Evolutionary conservation across 2,329 filamentous ascomycete genomes (phyloP).

Genomic region (Fusarium sp.): DNA sequence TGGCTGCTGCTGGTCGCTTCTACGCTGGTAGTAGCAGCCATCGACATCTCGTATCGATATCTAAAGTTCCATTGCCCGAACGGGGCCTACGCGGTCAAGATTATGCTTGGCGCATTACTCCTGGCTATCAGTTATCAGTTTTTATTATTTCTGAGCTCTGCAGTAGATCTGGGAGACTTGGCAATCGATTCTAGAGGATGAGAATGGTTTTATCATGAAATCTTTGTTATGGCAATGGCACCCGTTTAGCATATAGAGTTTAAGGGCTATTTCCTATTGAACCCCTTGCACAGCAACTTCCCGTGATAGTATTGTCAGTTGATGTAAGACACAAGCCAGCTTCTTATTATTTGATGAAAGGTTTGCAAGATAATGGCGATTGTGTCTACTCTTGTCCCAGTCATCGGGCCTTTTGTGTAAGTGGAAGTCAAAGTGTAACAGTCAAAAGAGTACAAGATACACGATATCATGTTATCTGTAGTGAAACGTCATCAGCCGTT

Average conservation of each 20-base stretch:
- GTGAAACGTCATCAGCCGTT: constrained; percentile 9
- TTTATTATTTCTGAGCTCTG: neutral
- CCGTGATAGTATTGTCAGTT: neutral
- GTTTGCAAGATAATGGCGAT: neutral
- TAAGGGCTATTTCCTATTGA: neutral
- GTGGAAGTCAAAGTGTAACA: neutral
- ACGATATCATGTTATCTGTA: constrained; percentile 10
- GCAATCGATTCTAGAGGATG: neutral
- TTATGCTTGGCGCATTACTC: neutral
- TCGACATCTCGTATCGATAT: neutral
- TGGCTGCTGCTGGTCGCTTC: neutral
- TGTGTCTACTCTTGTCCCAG: neutral
- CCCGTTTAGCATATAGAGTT: neutral
- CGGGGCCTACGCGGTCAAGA: neutral
- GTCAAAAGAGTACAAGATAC: neutral
- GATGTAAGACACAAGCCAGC: neutral
- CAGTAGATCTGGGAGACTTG: neutral
- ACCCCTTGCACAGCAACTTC: neutral
- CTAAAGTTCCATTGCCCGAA: neutral
- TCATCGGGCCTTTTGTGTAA: neutral
- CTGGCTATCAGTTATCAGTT: neutral
- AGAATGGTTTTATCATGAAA: neutral
- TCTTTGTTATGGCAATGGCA: neutral
- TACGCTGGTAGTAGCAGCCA: neutral
- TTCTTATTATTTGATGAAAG: neutral